Conservation (phyloP, 768 basidiomycete species). For the Atractiella rhizophila region DNA sequence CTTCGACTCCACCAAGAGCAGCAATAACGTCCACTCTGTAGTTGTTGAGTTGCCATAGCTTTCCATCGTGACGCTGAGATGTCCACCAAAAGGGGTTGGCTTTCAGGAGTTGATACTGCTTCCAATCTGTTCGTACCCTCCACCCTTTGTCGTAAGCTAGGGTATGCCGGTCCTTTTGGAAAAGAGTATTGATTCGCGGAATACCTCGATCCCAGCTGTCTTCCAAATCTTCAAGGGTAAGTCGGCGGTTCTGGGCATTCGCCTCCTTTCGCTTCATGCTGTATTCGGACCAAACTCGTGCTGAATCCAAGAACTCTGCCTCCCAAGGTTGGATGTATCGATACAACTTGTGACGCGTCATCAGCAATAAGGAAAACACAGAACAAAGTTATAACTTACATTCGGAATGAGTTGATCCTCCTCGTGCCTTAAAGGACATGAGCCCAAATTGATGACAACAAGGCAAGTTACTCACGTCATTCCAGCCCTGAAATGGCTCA, state of each 20-base stretch:
- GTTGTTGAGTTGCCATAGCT: conserved; percentile 41
- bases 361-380: not conserved
- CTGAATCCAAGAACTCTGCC: conserved; percentile 89
- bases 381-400: not conserved
- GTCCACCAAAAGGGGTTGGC: conserved; percentile 99
- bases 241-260: conserved; percentile 87
- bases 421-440: conserved; percentile 2
- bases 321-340: conserved; percentile 35
- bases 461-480: conserved; percentile 42
- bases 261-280: conserved; percentile 99
- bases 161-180: conserved; percentile 50
- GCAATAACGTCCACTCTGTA: conserved; percentile 97
- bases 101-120: conserved; percentile 49
- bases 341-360: conserved; percentile 45
- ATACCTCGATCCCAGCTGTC: conserved; percentile 98
- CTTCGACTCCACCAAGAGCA: conserved; percentile 87
- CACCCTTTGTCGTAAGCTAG: conserved; percentile 96
- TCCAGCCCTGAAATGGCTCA: conserved; percentile 96
- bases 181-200: conserved; percentile 91
- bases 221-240: conserved; percentile 91
- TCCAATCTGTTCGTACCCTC: conserved; percentile 95
- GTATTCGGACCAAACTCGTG: conserved; percentile 97
- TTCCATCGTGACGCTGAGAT: conserved; percentile 43
- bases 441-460: not conserved
- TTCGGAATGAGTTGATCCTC: conserved; percentile 6